Evolutionary conservation across 495 filamentous ascomycete species (phyloP), one percentile per base, ranked within the genome.

Genomic region (Tuber aestivum): DNA sequence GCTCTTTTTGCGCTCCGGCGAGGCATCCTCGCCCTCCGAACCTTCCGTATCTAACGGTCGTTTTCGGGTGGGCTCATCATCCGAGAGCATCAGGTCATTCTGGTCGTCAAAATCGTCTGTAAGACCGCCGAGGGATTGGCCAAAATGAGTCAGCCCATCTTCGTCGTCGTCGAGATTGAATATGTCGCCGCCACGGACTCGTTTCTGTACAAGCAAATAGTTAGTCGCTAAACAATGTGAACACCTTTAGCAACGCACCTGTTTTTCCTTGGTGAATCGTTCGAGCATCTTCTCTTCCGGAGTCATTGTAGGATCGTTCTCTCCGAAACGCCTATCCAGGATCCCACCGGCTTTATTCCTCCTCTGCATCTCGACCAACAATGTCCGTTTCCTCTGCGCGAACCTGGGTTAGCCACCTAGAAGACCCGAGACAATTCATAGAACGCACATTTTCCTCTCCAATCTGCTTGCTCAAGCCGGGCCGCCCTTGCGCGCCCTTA

Each of bases 211-310:
- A 65, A 4, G 32, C 8, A 42, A 37, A 35, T 16, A 23, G 3
- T 35, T 23, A 72, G 86, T 27, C 89, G 90, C 71, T 85, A 88
- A 82, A 35, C 4, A 65, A 14, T 14, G 14, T 20, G 16, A 65
- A 35, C 27, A 65, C 56, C 56, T 90, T 92, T 83, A 90, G 86
- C 90, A 87, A 75, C 85, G 87, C 71, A 86, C 86, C 84, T 92
- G 89, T 83, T 94, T 95, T 85, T 97, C 94, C 77, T 89, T 86
- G 75, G 94, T 91, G 80, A 95, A 98, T 83, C 95, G 89, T 84
- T 97, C 91, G 76, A 94, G 89, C 86, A 94, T 94, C 84, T 91
- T 92, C 82, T 99, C 94, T 83, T 99, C 95, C 16, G 93, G 92
- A 35, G 93, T 92, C 93, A 99, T 93, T 38, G 89, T 91, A 32